Conservation (phyloP, 2,329 filamentous ascomycete genomes). For the Cladophialophora bantiana region DNA sequence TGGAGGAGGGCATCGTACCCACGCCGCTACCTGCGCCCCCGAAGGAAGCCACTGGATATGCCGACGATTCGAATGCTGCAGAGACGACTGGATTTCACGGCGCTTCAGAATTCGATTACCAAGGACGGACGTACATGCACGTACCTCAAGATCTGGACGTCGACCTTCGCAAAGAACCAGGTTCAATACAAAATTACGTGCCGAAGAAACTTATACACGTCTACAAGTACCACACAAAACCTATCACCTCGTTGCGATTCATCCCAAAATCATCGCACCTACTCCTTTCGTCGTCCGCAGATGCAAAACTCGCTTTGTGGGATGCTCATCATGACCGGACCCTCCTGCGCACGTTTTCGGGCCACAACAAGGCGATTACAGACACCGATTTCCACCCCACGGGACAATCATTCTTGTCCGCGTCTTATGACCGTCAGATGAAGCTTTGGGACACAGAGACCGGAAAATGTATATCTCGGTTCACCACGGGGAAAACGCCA, state of each 20-base stretch:
- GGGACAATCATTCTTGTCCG: conserved; percentile 86
- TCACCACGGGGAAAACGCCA: conserved; percentile 92
- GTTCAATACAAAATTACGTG: conserved; percentile 85
- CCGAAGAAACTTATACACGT: conserved; percentile 93
- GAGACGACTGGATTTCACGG: conserved; percentile 92
- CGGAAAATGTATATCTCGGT: conserved; percentile 83
- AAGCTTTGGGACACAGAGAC: conserved; percentile 99
- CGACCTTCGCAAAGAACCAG: conserved; percentile 80
- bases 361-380: conserved; percentile 87
- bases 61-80: conserved; percentile 65
- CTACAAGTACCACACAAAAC: conserved; percentile 84
- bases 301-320: conserved; percentile 91
- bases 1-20: conserved; percentile 73
- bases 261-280: conserved; percentile 88
- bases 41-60: conserved; percentile 60
- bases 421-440: conserved; percentile 93
- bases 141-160: conserved; percentile 88
- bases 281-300: conserved; percentile 85
- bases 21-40: conserved; percentile 57
- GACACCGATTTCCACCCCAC: conserved; percentile 85
- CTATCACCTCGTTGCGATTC: conserved; percentile 88
- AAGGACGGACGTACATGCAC: conserved; percentile 97
- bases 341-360: conserved; percentile 86
- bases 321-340: conserved; percentile 91
- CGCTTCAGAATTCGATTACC: conserved; percentile 83